Conservation (phyloP, 225 moss, liverwort and hornwort genomes). For the Polytrichum commune region DNA sequence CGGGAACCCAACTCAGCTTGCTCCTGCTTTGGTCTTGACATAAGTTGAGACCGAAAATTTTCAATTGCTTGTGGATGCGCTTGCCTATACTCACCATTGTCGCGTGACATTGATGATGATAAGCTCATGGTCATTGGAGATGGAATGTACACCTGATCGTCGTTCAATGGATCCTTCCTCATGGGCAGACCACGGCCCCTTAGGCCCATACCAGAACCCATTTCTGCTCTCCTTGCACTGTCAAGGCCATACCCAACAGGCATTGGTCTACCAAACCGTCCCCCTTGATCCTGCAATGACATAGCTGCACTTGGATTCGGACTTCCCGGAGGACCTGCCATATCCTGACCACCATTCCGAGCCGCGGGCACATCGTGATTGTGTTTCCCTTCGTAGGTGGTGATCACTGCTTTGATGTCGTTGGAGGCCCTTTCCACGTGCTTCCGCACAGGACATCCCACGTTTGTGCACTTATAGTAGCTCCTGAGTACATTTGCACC, state of each 20-base stretch:
- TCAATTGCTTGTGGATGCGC: conserved; percentile 9
- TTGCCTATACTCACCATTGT: conserved; percentile 16
- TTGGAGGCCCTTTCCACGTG: conserved; percentile 95
- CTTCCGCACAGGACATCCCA: conserved; percentile 84
- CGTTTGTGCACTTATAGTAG: conserved; percentile 95
- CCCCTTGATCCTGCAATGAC: conserved; percentile 44
- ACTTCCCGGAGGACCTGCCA: conserved; percentile 19
- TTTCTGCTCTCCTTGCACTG: conserved; percentile 3
- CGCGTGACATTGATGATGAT: conserved; percentile 22
- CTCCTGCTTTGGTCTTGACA: conserved; percentile 60
- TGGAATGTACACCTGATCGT: conserved; percentile 34
- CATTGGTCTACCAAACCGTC: conserved; percentile 20
- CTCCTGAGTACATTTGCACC: conserved; percentile 50
- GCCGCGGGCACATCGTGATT: conserved; percentile 97
- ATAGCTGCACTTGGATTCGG: conserved; percentile 29
- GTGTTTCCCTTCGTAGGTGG: conserved; percentile 95
- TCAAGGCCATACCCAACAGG: conserved; percentile 11
- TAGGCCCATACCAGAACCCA: conserved; percentile 14
- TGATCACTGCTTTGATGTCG: conserved; percentile 94
- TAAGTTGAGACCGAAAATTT: conserved; percentile 26
- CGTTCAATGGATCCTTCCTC: conserved; percentile 23
- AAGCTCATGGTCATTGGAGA: conserved; percentile 35
- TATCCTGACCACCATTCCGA: conserved; percentile 88
- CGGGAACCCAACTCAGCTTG: conserved; percentile 35
- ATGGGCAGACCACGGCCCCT: conserved; percentile 23